phyloP scores from a whole-genome alignment of 75 land plant genomes.

The Picea glauca region DNA sequence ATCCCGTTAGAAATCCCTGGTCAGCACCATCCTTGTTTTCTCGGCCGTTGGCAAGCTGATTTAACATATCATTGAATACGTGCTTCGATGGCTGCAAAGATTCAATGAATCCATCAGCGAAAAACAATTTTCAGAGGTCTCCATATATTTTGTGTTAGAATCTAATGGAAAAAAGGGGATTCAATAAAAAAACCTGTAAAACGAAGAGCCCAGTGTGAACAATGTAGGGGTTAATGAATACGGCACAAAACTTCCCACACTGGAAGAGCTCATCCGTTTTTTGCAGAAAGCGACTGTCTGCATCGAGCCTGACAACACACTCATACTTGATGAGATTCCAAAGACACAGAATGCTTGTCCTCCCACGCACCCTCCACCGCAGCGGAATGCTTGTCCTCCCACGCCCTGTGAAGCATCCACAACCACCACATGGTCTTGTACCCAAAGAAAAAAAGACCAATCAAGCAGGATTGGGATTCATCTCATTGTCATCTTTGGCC shows the following conservation, averaged over 20 bases:
- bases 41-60: constrained; percentile 44
- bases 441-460: too few species aligned
- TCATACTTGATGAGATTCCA: constrained; percentile 40
- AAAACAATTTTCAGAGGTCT: too few species aligned
- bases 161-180: too few species aligned
- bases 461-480: too few species aligned
- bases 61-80: constrained; percentile 66
- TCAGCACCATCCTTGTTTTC: constrained; percentile 89
- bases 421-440: too few species aligned
- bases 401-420: too few species aligned
- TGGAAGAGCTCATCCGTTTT: constrained; percentile 44
- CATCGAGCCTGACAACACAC: constrained; percentile 53
- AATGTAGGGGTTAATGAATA: constrained; percentile 37
- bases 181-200: constrained; percentile 1
- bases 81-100: constrained; percentile 76
- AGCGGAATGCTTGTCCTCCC: too few species aligned
- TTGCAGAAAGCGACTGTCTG: constrained; percentile 42
- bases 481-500: too few species aligned
- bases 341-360: too few species aligned
- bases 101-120: neutral
- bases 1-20: constrained; percentile 78
- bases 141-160: too few species aligned
- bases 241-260: constrained; percentile 24
- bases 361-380: too few species aligned
- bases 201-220: constrained; percentile 13